These are phyloP conservation scores for Penicillium hesseltinei DNA, from an alignment of 2,329 filamentous ascomycete genomes.

Conservation along the genomic window DNA sequence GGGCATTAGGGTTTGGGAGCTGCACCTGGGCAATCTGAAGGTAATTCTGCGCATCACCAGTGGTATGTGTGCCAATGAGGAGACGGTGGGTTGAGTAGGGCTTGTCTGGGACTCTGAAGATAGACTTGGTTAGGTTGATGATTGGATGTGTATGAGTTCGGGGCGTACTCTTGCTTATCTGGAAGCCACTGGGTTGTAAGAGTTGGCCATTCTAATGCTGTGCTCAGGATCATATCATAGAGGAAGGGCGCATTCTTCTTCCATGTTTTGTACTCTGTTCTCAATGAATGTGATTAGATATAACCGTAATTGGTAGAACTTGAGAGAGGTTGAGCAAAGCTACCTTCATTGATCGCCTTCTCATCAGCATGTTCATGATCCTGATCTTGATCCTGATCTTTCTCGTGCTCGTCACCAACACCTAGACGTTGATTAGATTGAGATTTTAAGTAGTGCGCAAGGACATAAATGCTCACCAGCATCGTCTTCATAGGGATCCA, in stretches of 20 bases:
- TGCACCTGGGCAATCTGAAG: slow-evolving; percentile 93
- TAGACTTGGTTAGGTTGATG: background rate
- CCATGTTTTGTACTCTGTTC: slow-evolving; percentile 95
- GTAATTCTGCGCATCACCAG: slow-evolving; percentile 80
- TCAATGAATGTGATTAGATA: slow-evolving; percentile 4
- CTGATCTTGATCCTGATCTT: slow-evolving; percentile 49
- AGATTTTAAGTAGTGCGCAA: slow-evolving; percentile 15
- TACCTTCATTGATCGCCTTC: slow-evolving; percentile 91
- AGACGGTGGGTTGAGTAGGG: slow-evolving; percentile 84
- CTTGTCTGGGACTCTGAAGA: slow-evolving; percentile 68
- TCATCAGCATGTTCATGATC: slow-evolving; percentile 76
- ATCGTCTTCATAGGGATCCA: slow-evolving; percentile 41
- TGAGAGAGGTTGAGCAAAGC: background rate
- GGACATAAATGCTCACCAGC: slow-evolving; percentile 14
- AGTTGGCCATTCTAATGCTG: slow-evolving; percentile 94
- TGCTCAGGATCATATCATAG: slow-evolving; percentile 95
- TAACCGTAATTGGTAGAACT: background rate
- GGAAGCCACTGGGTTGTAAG: slow-evolving; percentile 98
- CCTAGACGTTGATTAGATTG: slow-evolving; percentile 22
- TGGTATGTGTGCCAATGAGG: slow-evolving; percentile 91
- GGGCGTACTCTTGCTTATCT: slow-evolving; percentile 72
- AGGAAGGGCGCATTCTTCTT: slow-evolving; percentile 99
- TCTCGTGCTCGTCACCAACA: slow-evolving; percentile 39
- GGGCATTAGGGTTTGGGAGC: slow-evolving; percentile 71
- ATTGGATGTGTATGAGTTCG: background rate